Base-by-base conservation (phyloP, 345 rosid genomes). In the Excoecaria cochinchinensis region DNA sequence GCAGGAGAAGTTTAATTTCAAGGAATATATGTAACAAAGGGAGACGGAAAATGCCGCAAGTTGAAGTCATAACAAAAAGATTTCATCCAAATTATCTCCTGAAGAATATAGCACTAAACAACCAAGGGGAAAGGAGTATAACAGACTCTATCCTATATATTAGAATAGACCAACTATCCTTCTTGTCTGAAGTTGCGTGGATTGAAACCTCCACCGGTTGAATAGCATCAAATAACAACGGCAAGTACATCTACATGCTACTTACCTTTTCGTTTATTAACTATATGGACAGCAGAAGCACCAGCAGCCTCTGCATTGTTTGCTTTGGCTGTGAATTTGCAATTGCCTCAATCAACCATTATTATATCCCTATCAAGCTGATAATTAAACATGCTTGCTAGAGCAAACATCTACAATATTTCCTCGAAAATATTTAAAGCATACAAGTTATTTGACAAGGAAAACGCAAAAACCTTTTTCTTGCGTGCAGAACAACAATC, bases 321-420 rank as follows among this genome's bases (percentile, higher is more conserved):
- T 72, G 97, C 90, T 83, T 96, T 96, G 40, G 85, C 73, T 72
- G 99, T 96, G 80, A 96, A 96, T 74, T 78, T 90, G 86, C 99
- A 96, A 71, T 87, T 67, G 38, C 99, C 98, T 73, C 99, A 90
- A 62, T 92, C 90, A 77, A 96, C 99, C 91, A 96, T 85, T 79
- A 96, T 79, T 60, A 93, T 91, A 21, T 92, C 95, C 75, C 89
- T 83, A 82, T 85, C 77, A 84, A 90, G 87, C 98, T 96, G 86
- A 73, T 76, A 86, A 36, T 68, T 44, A 42, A 56, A 71, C 7
- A 24, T 47, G 72, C 39, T 57, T 25, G 21, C 25, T 70, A 78
- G 50, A 69, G 61, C 52, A 69, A 76, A 67, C 72, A 72, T 63
- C 58, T 48, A 8, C 38, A 22, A 10, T 10, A 44, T 58, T 51